Evolutionary conservation across 495 filamentous ascomycete species (phyloP).

Genomic region (Penicillium maclennaniae): DNA sequence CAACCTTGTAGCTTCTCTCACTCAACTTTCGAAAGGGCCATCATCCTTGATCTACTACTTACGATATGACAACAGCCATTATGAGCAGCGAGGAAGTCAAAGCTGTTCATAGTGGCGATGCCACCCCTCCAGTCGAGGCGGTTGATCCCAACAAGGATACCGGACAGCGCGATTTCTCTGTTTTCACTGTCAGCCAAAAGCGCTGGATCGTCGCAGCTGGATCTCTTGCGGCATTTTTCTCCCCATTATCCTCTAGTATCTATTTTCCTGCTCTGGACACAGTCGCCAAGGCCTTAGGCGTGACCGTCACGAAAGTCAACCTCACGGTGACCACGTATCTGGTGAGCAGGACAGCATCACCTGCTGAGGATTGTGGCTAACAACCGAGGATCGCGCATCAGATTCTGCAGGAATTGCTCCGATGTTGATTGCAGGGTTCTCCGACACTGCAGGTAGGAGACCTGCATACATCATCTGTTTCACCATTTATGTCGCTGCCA

Average conservation of each 20-base stretch:
- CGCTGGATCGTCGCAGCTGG: constrained; percentile 13
- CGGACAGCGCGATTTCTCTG: constrained; percentile 5
- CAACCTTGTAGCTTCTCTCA: too few relatives aligned
- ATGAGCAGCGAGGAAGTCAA: not conserved
- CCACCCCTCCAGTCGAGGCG: not conserved
- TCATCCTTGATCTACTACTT: not conserved
- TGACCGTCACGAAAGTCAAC: constrained; percentile 26
- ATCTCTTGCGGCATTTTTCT: constrained; percentile 30
- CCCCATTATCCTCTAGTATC: constrained; percentile 35
- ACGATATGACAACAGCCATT: not conserved
- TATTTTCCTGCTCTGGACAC: constrained; percentile 19
- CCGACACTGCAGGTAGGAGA: constrained; percentile 46
- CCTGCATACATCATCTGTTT: constrained; percentile 47
- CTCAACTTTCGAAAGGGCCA: too few relatives aligned
- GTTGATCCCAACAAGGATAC: not conserved
- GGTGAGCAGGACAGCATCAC: not conserved
- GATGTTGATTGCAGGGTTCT: constrained; percentile 45
- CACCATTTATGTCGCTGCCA: constrained; percentile 44
- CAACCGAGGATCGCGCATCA: constrained; percentile 13
- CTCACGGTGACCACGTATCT: not conserved
- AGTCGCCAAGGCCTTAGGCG: constrained; percentile 7
- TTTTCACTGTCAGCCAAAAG: constrained; percentile 13
- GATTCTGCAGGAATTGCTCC: constrained; percentile 51
- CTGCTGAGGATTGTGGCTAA: not conserved
- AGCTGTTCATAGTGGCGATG: not conserved